Evolutionary conservation across 169 alveolate genomes (phyloP).

Genomic region (Plasmodium knowlesi): DNA sequence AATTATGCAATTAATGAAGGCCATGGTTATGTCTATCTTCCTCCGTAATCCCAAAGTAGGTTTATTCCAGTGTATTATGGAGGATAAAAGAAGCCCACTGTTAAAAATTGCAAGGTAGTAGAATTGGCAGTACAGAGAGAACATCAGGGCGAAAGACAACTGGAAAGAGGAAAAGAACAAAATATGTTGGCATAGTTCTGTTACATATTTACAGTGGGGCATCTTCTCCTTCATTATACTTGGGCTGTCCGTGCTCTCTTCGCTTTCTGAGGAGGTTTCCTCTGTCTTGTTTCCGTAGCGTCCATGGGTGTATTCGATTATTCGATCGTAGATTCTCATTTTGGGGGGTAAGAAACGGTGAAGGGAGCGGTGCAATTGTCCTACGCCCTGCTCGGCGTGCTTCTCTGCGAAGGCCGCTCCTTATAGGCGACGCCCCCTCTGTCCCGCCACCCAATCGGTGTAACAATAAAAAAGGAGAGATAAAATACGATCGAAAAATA

Average conservation of each 20-base stretch:
- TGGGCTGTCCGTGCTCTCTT: not conserved
- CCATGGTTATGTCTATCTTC: slow-evolving; percentile 11
- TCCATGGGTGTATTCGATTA: not conserved
- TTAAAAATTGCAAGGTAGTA: slow-evolving; percentile 2
- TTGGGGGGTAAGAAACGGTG: not conserved
- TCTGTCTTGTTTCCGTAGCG: not conserved
- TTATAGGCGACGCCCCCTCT: not conserved
- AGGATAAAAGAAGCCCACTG: slow-evolving; percentile 3
- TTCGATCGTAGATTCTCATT: not conserved
- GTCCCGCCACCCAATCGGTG: not conserved
- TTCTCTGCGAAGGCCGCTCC: not conserved
- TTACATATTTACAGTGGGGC: slow-evolving; percentile 9
- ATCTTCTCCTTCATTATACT: not conserved
- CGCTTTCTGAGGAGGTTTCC: not conserved
- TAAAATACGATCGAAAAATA: not conserved
- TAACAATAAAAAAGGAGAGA: not conserved
- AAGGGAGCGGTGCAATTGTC: not conserved
- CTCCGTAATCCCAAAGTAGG: slow-evolving; percentile 38
- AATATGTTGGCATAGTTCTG: slow-evolving; percentile 47
- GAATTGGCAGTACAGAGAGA: slow-evolving; percentile 28
- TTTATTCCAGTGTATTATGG: slow-evolving; percentile 46
- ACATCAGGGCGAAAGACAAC: slow-evolving; percentile 7
- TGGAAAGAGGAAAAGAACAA: slow-evolving; percentile 46
- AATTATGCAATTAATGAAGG: not conserved
- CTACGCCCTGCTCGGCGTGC: not conserved